Percentiles rank a stretch among this genome's conserved stretches.
These are phyloP conservation scores for Boletellus deceptivus DNA, from an alignment of 1,284 basidiomycete genomes.

Conservation along the genomic window DNA sequence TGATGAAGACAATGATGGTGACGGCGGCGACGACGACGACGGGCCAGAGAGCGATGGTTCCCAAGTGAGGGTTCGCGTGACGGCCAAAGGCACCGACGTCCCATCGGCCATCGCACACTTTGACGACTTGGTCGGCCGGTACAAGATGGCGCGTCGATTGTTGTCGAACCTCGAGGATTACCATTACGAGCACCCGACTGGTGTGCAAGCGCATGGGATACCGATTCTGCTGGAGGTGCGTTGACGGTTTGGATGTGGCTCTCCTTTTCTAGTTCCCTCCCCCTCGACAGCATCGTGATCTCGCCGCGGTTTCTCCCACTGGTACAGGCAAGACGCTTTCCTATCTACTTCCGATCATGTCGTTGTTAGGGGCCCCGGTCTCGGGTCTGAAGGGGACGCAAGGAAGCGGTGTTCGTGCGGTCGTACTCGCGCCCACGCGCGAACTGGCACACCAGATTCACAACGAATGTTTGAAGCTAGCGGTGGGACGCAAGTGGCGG, in stretches of 20 bases:
- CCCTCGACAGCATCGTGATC: constrained; percentile 59
- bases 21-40: constrained; percentile 22
- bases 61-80: constrained; percentile 57
- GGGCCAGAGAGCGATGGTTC: constrained; percentile 29
- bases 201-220: constrained; percentile 71
- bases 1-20: constrained; percentile 20
- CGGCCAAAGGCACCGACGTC: constrained; percentile 65
- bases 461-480: constrained; percentile 85
- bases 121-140: constrained; percentile 52
- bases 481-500: constrained; percentile 81
- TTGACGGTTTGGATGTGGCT: neutral
- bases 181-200: constrained; percentile 64
- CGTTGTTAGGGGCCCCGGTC: constrained; percentile 61
- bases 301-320: constrained; percentile 91
- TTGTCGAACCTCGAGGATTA: constrained; percentile 60
- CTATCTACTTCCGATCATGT: constrained; percentile 82
- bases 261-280: neutral
- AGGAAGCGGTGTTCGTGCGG: constrained; percentile 67
- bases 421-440: constrained; percentile 90
- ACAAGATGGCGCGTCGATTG: constrained; percentile 54
- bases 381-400: constrained; percentile 45
- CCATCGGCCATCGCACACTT: constrained; percentile 62
- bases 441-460: constrained; percentile 97
- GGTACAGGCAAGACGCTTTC: constrained; percentile 93
- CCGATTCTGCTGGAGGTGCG: constrained; percentile 72